phyloP scores from a whole-genome alignment of 2,329 filamentous ascomycete species.

The Penicillium frequentans region DNA sequence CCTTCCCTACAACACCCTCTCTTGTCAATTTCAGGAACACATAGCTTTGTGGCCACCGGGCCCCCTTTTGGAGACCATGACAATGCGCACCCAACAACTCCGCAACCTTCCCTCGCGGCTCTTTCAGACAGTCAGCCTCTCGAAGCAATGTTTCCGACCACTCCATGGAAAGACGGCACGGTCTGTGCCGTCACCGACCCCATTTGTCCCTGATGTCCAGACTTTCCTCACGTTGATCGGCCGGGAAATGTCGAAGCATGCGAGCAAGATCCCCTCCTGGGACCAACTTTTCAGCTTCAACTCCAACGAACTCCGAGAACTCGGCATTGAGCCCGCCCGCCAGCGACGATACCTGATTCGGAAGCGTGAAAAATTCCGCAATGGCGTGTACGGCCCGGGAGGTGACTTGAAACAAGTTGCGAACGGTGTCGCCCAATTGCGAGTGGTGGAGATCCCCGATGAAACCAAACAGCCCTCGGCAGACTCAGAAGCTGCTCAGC shows the following conservation, averaged over 20 bases:
- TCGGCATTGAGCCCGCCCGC: constrained; percentile 84
- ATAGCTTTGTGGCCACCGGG: neutral
- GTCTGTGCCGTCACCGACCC: constrained; percentile 68
- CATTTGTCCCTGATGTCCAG: constrained; percentile 78
- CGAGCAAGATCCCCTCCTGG: constrained; percentile 86
- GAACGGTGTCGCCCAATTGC: constrained; percentile 58
- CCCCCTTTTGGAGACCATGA: constrained; percentile 21
- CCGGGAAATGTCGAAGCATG: constrained; percentile 77
- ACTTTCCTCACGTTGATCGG: constrained; percentile 92
- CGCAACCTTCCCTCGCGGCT: constrained; percentile 27
- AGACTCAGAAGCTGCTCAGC: constrained; percentile 19
- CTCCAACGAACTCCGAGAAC: constrained; percentile 73
- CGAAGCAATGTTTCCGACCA: constrained; percentile 38
- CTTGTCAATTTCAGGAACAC: neutral
- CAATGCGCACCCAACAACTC: constrained; percentile 29
- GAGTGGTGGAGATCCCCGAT: constrained; percentile 57
- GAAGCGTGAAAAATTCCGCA: constrained; percentile 83
- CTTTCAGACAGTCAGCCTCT: constrained; percentile 23
- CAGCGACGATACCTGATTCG: constrained; percentile 79
- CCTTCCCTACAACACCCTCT: neutral
- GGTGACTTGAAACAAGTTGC: constrained; percentile 78
- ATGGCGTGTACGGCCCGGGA: constrained; percentile 74
- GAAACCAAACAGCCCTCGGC: constrained; percentile 30
- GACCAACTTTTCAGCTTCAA: constrained; percentile 82
- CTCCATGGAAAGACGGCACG: constrained; percentile 46